Base-by-base conservation (phyloP, 352 stramenopile species). In the Phytophthora capsici region DNA sequence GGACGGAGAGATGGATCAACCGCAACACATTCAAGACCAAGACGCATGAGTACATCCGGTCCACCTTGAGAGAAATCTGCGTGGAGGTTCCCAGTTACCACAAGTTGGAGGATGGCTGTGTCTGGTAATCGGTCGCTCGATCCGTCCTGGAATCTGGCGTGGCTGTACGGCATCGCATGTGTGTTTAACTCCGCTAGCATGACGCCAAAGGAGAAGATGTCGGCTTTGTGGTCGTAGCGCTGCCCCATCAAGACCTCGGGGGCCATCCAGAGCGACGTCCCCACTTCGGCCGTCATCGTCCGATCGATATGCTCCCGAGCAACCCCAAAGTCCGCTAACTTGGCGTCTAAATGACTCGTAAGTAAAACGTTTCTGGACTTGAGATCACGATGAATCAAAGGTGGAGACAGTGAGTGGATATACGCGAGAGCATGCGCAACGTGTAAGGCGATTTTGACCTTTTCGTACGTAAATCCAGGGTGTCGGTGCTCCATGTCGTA, bases 291-390 rank as follows among this genome's bases (percentile, higher is more conserved):
- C 4, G 67, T 80, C 67, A 80, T 75, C 1, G 66, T 80, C 10
- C 45, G 50, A 26, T 43, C 61, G 32, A 51, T 51, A 36, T 38
- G 57, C 40, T 53, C 55, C 19, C 49, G 47, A 37, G 66, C 68
- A 2, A 76, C 51, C 1, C 66, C 66, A 57, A 83, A 86, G 49
- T 86, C 73, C 1, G 68, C 77, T 7, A 83, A 45, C 43, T 83
- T 83, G 37, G 73, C 66, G 46, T 77, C 50, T 28, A 72, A 34
- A 4, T 71, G n/a, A 5, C 43, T 34, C 1, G 13, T 53, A 5
- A 77, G 44, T 2, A 80, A 56, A 10, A 82, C 57, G 41, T 78
- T 77, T 19, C n/a, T 19, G 16, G 36, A 41, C n/a, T 41, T 41
- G 1, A 41, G n/a, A 19, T 41, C 36, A 16, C 36, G 36, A 41